Evolutionary conservation across 345 rosid species (phyloP).

Genomic region (Kandelia obovata): DNA sequence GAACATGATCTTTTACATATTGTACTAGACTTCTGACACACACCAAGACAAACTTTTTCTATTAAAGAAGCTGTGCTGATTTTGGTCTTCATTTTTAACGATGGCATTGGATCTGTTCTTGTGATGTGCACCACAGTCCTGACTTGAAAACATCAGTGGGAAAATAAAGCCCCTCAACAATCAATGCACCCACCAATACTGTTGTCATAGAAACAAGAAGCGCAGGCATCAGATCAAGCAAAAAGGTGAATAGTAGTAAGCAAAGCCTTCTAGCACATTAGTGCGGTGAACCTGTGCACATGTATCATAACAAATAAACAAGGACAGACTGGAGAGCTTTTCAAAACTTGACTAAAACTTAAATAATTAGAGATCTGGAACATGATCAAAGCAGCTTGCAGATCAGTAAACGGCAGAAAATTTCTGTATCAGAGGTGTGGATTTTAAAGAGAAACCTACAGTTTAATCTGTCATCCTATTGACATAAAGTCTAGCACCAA

Average conservation of each 20-base stretch:
- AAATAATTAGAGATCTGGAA: too few species aligned
- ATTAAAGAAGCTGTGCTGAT: conserved; percentile 35
- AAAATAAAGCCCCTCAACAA: conserved; percentile 24
- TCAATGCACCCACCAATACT: conserved; percentile 38
- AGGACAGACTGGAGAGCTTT: background rate
- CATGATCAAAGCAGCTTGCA: conserved; percentile 4
- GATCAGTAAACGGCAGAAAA: background rate
- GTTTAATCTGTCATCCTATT: background rate
- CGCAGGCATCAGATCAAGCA: conserved; percentile 8
- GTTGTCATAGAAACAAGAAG: conserved; percentile 20
- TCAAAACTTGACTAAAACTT: too few species aligned
- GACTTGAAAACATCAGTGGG: conserved; percentile 46
- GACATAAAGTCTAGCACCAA: background rate
- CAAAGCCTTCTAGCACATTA: background rate
- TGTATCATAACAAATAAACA: background rate
- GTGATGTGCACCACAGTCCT: conserved; percentile 31
- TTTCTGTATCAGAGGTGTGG: background rate
- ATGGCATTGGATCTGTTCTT: conserved; percentile 60
- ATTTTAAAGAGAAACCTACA: background rate
- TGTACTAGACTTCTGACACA: conserved; percentile 46
- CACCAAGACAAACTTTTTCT: conserved; percentile 50
- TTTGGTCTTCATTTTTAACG: conserved; percentile 60
- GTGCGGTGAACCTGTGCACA: background rate
- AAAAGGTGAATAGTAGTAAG: background rate
- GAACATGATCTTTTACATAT: conserved; percentile 48